Evolutionary conservation across 2,329 filamentous ascomycete genomes (phyloP), one percentile per base, ranked within the genome.

Genomic region (Penicillium sp.): DNA sequence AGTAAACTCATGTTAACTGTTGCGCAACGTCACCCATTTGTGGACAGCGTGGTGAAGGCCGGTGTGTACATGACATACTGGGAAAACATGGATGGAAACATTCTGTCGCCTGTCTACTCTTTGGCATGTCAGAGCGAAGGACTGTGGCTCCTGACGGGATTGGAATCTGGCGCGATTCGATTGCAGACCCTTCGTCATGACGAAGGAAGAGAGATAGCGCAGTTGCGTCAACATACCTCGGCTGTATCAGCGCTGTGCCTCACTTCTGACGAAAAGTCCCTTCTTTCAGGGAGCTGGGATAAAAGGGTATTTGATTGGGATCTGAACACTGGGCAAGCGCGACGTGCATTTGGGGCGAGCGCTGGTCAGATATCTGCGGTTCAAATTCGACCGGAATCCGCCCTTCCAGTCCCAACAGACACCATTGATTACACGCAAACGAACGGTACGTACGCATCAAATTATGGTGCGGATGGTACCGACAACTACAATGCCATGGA

Each of bases 241-340:
- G 91, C 93, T 0, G 93, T 98, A 13, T 95, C 90, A 18, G 88
- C 94, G 4, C 71, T 98, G 49, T 84, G 81, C 8, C 73, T 98
- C 9, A 82, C 88, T 0, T 82, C 86, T 4, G 90, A 97, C 57
- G 93, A 98, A 72, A 84, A 79, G 61, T 90, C 85, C 35, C 81
- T 97, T 4, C 70, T 98, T 7, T 96, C 90, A 32, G 93, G 93
- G 3, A 91, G 90, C 65, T 98, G 93, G 93, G 93, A 98, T 68
- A 97, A 95, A 71, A 86, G 81, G 13, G 84, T 97, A 1, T 80
- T 90, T 45, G 90, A 97, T 65, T 98, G 93, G 93, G 93, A 97
- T 66, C 69, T 98, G 26, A 89, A 97, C 61, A 93, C 82, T 1
- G 93, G 93, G 0, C 78, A 86, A 59, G 77, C 86, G 5, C 84